Evolutionary conservation across 2,329 filamentous ascomycete genomes (phyloP).

Genomic region (Microdochium bolleyi): DNA sequence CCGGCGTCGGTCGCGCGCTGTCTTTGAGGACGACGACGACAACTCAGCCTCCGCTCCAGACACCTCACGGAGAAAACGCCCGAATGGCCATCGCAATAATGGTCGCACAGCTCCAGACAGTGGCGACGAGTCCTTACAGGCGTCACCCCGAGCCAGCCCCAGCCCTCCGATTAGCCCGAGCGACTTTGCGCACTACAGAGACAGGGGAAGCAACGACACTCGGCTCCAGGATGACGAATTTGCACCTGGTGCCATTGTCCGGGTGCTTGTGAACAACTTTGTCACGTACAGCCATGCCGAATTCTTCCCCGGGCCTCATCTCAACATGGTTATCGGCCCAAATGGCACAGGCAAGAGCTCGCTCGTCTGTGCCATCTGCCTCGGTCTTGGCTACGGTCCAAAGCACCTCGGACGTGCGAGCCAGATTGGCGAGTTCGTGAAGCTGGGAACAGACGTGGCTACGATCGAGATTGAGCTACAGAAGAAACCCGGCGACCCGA

Average conservation of each 20-base stretch:
- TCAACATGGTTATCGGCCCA: conserved; percentile 99
- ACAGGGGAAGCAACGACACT: background rate
- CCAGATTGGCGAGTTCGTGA: conserved; percentile 83
- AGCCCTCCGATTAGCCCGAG: background rate
- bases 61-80: conserved; percentile 11
- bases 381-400: conserved; percentile 80
- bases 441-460: conserved; percentile 72
- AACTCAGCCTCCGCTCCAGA: conserved; percentile 16
- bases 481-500: conserved; percentile 44
- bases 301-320: conserved; percentile 80
- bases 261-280: conserved; percentile 81
- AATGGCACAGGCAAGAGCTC: conserved; percentile 98
- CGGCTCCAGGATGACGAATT: conserved; percentile 24
- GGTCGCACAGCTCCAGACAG: conserved; percentile 7
- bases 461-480: conserved; percentile 88
- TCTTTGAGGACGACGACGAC: conserved; percentile 29
- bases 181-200: background rate
- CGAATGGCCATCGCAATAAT: conserved; percentile 5
- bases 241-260: conserved; percentile 78
- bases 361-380: conserved; percentile 89
- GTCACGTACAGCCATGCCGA: conserved; percentile 92
- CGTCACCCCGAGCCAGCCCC: background rate
- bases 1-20: conserved; percentile 35
- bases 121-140: background rate
- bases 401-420: conserved; percentile 80